Evolutionary conservation across 1,284 basidiomycete species (phyloP).

Genomic region (Cryptococcus sp.): DNA sequence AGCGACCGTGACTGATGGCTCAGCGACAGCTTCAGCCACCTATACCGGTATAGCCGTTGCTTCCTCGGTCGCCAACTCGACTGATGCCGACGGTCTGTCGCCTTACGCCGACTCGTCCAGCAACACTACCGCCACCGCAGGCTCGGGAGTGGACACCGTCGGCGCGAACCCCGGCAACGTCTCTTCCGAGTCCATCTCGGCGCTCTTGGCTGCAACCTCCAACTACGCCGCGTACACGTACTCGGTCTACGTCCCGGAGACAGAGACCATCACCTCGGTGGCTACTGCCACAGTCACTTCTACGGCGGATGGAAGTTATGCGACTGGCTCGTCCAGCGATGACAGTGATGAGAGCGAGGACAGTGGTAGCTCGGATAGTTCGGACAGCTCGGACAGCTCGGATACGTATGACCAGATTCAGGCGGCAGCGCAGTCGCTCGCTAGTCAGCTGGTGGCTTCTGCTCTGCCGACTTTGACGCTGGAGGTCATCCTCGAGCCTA

Average conservation of each 20-base stretch:
- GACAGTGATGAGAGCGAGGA: conserved; percentile 5
- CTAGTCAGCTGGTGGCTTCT: conserved; percentile 37
- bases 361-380: neutral
- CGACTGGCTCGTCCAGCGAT: neutral
- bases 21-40: conserved; percentile 4
- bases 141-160: conserved; percentile 35
- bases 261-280: conserved; percentile 13
- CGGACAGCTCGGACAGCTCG: neutral
- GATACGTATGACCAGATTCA: conserved; percentile 2
- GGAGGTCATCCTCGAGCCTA: conserved; percentile 50
- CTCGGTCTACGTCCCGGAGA: conserved; percentile 34
- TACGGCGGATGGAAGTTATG: conserved; percentile 1
- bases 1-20: neutral
- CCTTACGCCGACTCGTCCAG: conserved; percentile 12
- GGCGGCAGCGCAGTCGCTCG: conserved; percentile 28
- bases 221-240: conserved; percentile 42
- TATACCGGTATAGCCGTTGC: conserved; percentile 16
- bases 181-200: conserved; percentile 28
- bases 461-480: conserved; percentile 51
- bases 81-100: conserved; percentile 4
- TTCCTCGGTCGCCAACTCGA: conserved; percentile 4
- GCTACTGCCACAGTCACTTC: conserved; percentile 10
- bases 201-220: conserved; percentile 33
- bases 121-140: conserved; percentile 18
- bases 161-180: conserved; percentile 28